Conservation (phyloP, 2,329 filamentous ascomycete genomes). For the Akanthomyces uredinophilus region DNA sequence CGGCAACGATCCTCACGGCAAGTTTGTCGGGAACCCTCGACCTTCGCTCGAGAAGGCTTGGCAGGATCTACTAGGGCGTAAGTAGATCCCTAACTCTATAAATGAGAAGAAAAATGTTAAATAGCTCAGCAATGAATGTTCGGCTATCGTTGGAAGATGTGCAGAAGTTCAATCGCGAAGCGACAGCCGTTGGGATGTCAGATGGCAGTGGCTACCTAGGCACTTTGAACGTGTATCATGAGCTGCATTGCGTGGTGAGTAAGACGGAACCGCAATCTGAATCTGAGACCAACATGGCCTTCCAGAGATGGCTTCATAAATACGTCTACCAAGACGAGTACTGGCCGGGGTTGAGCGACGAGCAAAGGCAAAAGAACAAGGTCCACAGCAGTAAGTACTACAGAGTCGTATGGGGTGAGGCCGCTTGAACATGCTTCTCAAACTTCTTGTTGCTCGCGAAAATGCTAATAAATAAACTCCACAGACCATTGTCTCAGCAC, state of each 20-base stretch:
- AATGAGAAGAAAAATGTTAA: neutral
- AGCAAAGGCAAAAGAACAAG: conserved; percentile 11
- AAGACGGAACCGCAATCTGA: neutral
- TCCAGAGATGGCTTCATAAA: conserved; percentile 13
- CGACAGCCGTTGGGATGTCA: conserved; percentile 9
- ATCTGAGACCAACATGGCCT: neutral
- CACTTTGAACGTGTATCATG: conserved; percentile 14
- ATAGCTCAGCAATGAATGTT: conserved; percentile 3
- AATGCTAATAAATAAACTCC: neutral
- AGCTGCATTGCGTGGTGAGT: conserved; percentile 8
- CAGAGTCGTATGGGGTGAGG: no score
- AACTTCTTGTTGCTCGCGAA: no score
- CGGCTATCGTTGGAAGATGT: conserved; percentile 1
- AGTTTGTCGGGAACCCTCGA: conserved; percentile 12
- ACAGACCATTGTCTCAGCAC: conserved; percentile 10
- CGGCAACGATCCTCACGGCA: conserved; percentile 7
- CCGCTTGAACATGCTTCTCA: no score
- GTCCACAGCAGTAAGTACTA: conserved; percentile 9
- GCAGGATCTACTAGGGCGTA: conserved; percentile 8
- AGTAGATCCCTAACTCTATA: neutral
- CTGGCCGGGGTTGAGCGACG: conserved; percentile 7
- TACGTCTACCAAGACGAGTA: conserved; percentile 13
- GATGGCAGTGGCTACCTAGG: conserved; percentile 13
- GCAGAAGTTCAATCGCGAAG: conserved; percentile 6
- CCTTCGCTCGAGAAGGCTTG: conserved; percentile 13